Evolutionary conservation across 768 basidiomycete species (phyloP), one percentile per base, ranked within the genome.

Genomic region (Tulasnella sp.): DNA sequence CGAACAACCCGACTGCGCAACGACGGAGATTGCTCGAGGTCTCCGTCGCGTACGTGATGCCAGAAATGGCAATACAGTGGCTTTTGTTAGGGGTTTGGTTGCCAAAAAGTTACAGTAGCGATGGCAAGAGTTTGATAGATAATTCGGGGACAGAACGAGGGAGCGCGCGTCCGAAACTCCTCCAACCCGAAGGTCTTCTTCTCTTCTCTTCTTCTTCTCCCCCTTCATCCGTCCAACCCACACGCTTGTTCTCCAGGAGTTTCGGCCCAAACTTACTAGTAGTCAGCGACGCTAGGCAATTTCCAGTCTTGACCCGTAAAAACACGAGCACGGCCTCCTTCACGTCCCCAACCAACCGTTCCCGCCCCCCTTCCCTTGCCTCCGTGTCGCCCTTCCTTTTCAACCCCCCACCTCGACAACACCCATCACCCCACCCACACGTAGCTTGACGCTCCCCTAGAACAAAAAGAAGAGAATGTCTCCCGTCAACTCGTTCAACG

Each of bases 401-500:
- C n/a, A n/a, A n/a, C n/a, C n/a, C n/a, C n/a, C n/a, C n/a, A n/a
- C n/a, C n/a, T n/a, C n/a, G n/a, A n/a, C n/a, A n/a, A n/a, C n/a
- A n/a, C n/a, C n/a, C n/a, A n/a, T n/a, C n/a, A n/a, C n/a, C n/a
- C n/a, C n/a, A n/a, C n/a, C n/a, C n/a, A n/a, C n/a, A n/a, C n/a
- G n/a, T n/a, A n/a, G n/a, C n/a, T n/a, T n/a, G n/a, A n/a, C n/a
- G n/a, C n/a, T n/a, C n/a, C n/a, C n/a, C n/a, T n/a, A n/a, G n/a
- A n/a, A n/a, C n/a, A n/a, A n/a, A n/a, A n/a, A n/a, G n/a, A n/a
- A n/a, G n/a, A n/a, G n/a, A n/a, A 77, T 77, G 76, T 77, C 76
- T 27, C 52, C 76, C 38, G 16, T 27, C 31, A 77, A 58, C 78
- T 34, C 72, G 3, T 72, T 58, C 68, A 58, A 71, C 68, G 81